Conservation (phyloP, 129 eudicot genomes). For the Tagetes patula region DNA sequence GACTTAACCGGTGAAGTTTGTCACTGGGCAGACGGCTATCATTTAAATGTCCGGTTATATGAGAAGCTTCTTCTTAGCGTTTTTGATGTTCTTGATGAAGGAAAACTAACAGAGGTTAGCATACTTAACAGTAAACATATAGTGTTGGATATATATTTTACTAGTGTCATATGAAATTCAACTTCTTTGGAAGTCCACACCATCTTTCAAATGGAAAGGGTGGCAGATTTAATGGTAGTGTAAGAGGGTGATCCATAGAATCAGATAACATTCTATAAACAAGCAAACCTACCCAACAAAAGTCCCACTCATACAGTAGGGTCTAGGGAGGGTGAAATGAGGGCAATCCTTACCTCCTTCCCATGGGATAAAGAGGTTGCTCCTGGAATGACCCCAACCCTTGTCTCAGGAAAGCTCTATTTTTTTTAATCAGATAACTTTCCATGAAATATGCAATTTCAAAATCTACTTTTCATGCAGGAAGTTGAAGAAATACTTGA, state of each 20-base stretch:
- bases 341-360: too few species aligned
- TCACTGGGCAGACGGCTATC: conserved; percentile 99
- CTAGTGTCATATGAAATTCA: conserved; percentile 1
- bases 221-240: conserved; percentile 12
- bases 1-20: conserved; percentile 99
- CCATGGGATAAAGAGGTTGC: too few species aligned
- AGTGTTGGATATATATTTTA: conserved; percentile 7
- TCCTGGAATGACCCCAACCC: too few species aligned
- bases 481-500: conserved; percentile 98
- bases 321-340: too few species aligned
- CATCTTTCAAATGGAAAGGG: conserved; percentile 3
- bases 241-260: conserved; percentile 8
- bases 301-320: too few species aligned
- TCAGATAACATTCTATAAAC: conserved; percentile 8
- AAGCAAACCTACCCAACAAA: too few species aligned
- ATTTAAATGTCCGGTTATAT: conserved; percentile 83
- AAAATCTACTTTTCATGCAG: conserved; percentile 39
- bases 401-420: too few species aligned
- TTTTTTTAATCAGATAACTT: conserved; percentile 1
- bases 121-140: background rate
- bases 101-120: conserved; percentile 95
- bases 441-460: conserved; percentile 16
- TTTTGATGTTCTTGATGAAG: conserved; percentile 97
- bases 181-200: conserved; percentile 19
- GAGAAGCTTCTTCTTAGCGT: conserved; percentile 89